phyloP scores from a whole-genome alignment of 495 filamentous ascomycete genomes.

The Hamigera avellanea region DNA sequence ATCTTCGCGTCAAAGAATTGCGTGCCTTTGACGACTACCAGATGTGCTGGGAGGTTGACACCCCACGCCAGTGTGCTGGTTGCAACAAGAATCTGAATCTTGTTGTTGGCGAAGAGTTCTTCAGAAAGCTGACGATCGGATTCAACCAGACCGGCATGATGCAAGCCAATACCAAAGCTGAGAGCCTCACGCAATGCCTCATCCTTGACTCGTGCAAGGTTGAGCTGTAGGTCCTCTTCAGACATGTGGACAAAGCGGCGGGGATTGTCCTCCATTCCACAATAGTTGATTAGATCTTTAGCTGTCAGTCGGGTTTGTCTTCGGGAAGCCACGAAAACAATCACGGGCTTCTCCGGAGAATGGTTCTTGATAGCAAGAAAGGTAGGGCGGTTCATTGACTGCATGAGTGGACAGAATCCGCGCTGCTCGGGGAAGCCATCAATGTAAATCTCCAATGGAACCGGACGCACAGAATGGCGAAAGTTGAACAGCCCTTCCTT shows the following conservation, averaged over 20 bases:
- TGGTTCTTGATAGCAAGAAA: slow-evolving; percentile 95
- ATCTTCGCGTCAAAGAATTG: slow-evolving; percentile 98
- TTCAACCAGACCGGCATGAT: slow-evolving; percentile 95
- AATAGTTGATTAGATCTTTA: slow-evolving; percentile 91
- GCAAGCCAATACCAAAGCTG: slow-evolving; percentile 91
- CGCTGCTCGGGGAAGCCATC: slow-evolving; percentile 93
- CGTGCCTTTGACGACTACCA: slow-evolving; percentile 96
- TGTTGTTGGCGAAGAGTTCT: slow-evolving; percentile 93
- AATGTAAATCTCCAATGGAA: slow-evolving; percentile 91
- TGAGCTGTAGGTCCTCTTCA: slow-evolving; percentile 81
- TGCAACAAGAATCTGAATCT: slow-evolving; percentile 94
- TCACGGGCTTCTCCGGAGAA: slow-evolving; percentile 91
- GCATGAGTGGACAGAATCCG: slow-evolving; percentile 96
- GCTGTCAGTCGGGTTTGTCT: slow-evolving; percentile 91
- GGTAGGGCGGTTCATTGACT: slow-evolving; percentile 96
- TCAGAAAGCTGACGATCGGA: slow-evolving; percentile 83
- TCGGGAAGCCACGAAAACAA: slow-evolving; percentile 95
- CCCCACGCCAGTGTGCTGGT: slow-evolving; percentile 97
- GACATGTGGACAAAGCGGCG: slow-evolving; percentile 86
- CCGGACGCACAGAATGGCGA: slow-evolving; percentile 91
- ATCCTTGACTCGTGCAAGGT: slow-evolving; percentile 80
- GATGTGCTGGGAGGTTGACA: slow-evolving; percentile 93
- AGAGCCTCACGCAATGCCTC: slow-evolving; percentile 82
- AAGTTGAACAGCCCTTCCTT: slow-evolving; percentile 98
- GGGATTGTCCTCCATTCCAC: slow-evolving; percentile 97